Base-by-base conservation (phyloP, 805 yeast species). In the Naumovozyma dairenensis region DNA sequence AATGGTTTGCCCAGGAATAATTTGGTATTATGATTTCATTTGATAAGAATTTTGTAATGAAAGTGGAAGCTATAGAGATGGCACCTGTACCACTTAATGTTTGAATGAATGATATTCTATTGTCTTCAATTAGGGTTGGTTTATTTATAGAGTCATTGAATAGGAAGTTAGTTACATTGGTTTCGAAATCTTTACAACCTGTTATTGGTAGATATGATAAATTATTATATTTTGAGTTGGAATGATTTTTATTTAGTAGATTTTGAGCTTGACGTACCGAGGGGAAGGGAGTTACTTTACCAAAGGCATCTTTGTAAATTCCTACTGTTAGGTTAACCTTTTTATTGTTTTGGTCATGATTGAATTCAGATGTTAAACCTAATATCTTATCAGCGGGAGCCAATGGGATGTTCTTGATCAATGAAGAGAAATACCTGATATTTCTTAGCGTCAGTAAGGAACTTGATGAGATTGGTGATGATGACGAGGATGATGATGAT, bases 1-100 rank as follows among this genome's bases (percentile, higher is more conserved):
- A 63, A 63, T 87, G 96, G 62, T 87, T 89, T 26, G 94, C 85
- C 97, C 97, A 87, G 12, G 96, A 81, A 35, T 95, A 96, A 51
- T 75, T 71, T 32, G 96, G 92, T 35, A 85, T 69, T 53, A 77
- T 71, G 37, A 87, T 70, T 17, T 48, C 39, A 10, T 46, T 48
- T 17, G 58, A 45, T 43, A 71, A 60, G 39, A 62, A 60, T 7
- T 68, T 55, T 51, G 76, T 67, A 49, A 87, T 59, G 53, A 89
- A 82, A 52, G 79, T 89, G 16, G 82, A 89, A 32, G 86, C 75
- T 25, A 89, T 77, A 45, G 93, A 76, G 41, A 87, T 66, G 3
- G 96, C 89, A 34, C 98, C 98, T 17, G 98, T 89, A 35, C 98
- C 98, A 31, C 93, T 80, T 42, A 89, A 69, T 38, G 96, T 81